These are phyloP conservation scores for Huiozyma sinensis DNA, from an alignment of 805 yeast genomes.

Conservation along the genomic window DNA sequence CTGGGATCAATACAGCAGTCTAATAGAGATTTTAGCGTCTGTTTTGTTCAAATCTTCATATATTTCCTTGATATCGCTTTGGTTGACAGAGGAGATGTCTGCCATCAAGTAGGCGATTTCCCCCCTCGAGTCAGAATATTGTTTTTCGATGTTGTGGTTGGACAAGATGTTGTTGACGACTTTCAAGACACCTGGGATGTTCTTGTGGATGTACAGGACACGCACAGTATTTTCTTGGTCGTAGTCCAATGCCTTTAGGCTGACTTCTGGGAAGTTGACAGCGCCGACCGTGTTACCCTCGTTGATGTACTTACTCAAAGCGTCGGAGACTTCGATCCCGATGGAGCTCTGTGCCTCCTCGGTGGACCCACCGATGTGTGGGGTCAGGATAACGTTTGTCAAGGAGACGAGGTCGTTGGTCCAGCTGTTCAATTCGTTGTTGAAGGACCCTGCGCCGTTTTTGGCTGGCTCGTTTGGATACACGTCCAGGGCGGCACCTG, in stretches of 20 bases:
- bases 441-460: slow-evolving; percentile 78
- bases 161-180: slow-evolving; percentile 94
- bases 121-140: slow-evolving; percentile 93
- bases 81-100: slow-evolving; percentile 79
- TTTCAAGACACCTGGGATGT: slow-evolving; percentile 97
- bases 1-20: slow-evolving; percentile 60
- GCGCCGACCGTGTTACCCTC: slow-evolving; percentile 94
- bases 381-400: slow-evolving; percentile 85
- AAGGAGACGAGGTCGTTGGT: slow-evolving; percentile 68
- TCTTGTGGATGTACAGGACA: slow-evolving; percentile 91
- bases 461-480: slow-evolving; percentile 96
- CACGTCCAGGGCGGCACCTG: slow-evolving; percentile 96
- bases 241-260: slow-evolving; percentile 75
- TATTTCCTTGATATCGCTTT: slow-evolving; percentile 71
- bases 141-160: slow-evolving; percentile 93
- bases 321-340: slow-evolving; percentile 86
- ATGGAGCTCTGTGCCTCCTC: slow-evolving; percentile 98
- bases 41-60: slow-evolving; percentile 82
- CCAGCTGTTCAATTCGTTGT: slow-evolving; percentile 68
- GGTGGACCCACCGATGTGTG: slow-evolving; percentile 98
- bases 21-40: slow-evolving; percentile 81
- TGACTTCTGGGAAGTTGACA: slow-evolving; percentile 97
- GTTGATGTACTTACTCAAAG: slow-evolving; percentile 82
- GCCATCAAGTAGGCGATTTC: slow-evolving; percentile 97
- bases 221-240: slow-evolving; percentile 85